Evolutionary conservation across 2,329 filamentous ascomycete genomes (phyloP).

Genomic region (Cadophora sp.): DNA sequence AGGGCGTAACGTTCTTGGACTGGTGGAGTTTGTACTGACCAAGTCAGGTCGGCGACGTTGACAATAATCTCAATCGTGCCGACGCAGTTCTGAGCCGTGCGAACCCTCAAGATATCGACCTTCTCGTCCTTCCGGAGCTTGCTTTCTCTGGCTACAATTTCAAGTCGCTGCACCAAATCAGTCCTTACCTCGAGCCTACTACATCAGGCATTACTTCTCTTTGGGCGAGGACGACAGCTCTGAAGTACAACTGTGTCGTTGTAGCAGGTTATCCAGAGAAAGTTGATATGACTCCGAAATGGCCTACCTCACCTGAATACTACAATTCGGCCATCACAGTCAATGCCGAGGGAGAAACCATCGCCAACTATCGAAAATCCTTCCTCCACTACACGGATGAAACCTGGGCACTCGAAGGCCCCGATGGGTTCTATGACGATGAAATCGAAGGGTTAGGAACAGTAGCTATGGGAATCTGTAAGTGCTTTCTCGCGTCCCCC

Average conservation of each 20-base stretch:
- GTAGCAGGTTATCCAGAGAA: slow-evolving; percentile 78
- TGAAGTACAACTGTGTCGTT: slow-evolving; percentile 71
- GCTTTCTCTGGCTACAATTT: slow-evolving; percentile 68
- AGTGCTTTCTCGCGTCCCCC: slow-evolving; percentile 38
- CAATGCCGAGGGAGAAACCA: slow-evolving; percentile 62
- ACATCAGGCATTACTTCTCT: slow-evolving; percentile 70
- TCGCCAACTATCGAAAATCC: slow-evolving; percentile 66
- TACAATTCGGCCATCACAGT: slow-evolving; percentile 64
- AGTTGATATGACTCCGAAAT: slow-evolving; percentile 57
- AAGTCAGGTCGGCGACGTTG: too few species aligned
- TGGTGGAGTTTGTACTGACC: too few species aligned
- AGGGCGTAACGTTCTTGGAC: too few species aligned
- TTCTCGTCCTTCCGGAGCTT: too few species aligned
- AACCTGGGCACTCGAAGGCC: slow-evolving; percentile 64
- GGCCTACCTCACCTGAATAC: slow-evolving; percentile 59
- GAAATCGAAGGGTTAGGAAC: slow-evolving; percentile 56
- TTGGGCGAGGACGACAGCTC: slow-evolving; percentile 73
- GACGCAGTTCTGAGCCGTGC: too few species aligned
- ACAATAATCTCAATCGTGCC: too few species aligned
- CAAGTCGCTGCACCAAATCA: slow-evolving; percentile 69
- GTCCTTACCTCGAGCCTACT: slow-evolving; percentile 71
- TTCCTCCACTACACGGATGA: slow-evolving; percentile 67
- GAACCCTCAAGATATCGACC: too few species aligned
- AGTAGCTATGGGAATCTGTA: slow-evolving; percentile 66
- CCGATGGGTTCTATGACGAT: slow-evolving; percentile 56